Evolutionary conservation across 768 basidiomycete species (phyloP).

Genomic region (Tylopilus rubrobrunneus): DNA sequence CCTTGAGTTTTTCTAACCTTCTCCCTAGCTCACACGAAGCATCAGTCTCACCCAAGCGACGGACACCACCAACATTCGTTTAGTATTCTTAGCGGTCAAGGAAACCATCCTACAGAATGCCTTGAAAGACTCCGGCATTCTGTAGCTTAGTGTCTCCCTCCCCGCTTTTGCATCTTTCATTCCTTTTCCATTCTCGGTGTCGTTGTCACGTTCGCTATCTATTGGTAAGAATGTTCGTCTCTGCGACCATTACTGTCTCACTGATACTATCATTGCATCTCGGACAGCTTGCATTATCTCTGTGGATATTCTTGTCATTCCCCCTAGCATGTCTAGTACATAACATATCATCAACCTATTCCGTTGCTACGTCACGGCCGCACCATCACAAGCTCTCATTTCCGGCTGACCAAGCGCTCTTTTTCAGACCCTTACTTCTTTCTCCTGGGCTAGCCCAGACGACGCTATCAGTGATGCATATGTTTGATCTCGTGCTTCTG

Average conservation of each 20-base stretch:
- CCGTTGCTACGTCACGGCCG: background rate
- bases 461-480: background rate
- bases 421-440: background rate
- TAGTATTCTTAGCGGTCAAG: conserved; percentile 86
- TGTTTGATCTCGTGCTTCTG: background rate
- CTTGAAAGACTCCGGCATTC: conserved; percentile 79
- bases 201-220: conserved; percentile 24
- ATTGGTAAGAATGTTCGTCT: conserved; percentile 17
- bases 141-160: conserved; percentile 33
- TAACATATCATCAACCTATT: conserved; percentile 30
- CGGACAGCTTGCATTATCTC: conserved; percentile 27
- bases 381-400: background rate
- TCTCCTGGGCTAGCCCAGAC: background rate
- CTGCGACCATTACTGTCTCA: background rate
- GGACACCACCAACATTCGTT: conserved; percentile 76
- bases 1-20: conserved; percentile 5
- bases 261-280: background rate
- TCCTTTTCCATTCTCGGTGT: background rate
- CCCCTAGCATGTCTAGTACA: conserved; percentile 22
- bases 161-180: background rate
- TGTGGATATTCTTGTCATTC: conserved; percentile 28
- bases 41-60: conserved; percentile 80
- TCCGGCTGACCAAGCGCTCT: background rate
- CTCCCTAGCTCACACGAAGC: background rate
- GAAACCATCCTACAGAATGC: conserved; percentile 93